Conservation (phyloP, 73 alveolate genomes). For the Paramecium pentaurelia region DNA sequence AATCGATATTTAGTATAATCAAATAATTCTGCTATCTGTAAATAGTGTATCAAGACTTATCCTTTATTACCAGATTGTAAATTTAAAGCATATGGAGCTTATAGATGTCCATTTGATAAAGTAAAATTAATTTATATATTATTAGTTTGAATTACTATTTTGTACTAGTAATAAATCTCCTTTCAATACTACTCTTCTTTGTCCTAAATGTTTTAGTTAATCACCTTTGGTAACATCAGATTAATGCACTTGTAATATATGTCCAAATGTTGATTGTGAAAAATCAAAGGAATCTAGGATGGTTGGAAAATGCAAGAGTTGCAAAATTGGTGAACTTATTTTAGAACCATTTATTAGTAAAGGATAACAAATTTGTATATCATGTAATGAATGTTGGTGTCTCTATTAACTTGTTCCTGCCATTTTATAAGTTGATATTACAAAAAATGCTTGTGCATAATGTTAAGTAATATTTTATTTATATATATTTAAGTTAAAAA, state of each 20-base stretch:
- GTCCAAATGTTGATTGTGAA: constrained; percentile 39
- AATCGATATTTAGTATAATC: constrained; percentile 21
- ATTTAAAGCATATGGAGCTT: constrained; percentile 26
- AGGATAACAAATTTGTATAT: constrained; percentile 4
- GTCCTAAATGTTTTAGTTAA: constrained; percentile 56
- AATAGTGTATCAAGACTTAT: constrained; percentile 11
- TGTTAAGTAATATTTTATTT: neutral
- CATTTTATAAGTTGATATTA: neutral
- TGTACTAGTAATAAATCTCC: constrained; percentile 34
- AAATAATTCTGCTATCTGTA: neutral
- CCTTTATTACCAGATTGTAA: constrained; percentile 40
- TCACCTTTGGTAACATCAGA: constrained; percentile 45
- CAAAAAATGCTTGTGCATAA: neutral
- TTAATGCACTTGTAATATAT: constrained; percentile 45
- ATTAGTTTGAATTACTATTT: constrained; percentile 20
- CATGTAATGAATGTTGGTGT: constrained; percentile 63
- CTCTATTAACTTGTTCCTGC: constrained; percentile 46
- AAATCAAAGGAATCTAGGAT: constrained; percentile 31
- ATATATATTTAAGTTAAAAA: neutral
- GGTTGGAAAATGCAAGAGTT: constrained; percentile 13
- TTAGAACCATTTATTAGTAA: constrained; percentile 39
- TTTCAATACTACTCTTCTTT: constrained; percentile 5
- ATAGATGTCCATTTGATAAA: constrained; percentile 58
- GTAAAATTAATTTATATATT: neutral
- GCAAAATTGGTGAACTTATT: constrained; percentile 41